A percentile compares a stretch with the other conserved stretches of the same genome.
phyloP scores from a whole-genome alignment of 257 asterid species.

The Petunia secreta region DNA sequence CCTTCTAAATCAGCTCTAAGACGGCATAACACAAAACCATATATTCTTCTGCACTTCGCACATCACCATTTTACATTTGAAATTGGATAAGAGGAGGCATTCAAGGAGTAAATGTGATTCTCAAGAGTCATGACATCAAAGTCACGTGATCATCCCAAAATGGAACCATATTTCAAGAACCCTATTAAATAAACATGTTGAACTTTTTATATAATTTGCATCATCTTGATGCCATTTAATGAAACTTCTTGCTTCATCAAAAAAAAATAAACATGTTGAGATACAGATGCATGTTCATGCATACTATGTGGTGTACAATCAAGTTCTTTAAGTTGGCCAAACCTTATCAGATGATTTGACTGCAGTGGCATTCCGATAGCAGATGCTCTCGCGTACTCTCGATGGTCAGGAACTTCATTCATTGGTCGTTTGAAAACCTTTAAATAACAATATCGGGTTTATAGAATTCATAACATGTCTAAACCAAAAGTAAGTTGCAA shows the following conservation, averaged over 20 bases:
- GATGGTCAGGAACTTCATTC: conserved; percentile 47
- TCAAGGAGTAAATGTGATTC: conserved; percentile 19
- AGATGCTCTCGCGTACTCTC: conserved; percentile 43
- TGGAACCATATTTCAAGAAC: no score
- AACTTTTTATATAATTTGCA: no score
- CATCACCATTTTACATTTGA: background rate
- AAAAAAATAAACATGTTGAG: background rate
- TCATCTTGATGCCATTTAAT: no score
- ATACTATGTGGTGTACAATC: background rate
- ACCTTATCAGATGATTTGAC: conserved; percentile 58
- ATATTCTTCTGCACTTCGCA: background rate
- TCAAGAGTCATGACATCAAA: background rate
- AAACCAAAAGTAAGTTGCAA: conserved; percentile 8
- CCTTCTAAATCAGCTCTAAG: background rate
- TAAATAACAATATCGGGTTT: background rate
- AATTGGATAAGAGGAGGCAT: background rate
- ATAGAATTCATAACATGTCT: background rate
- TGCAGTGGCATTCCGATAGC: conserved; percentile 42
- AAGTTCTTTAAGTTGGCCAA: conserved; percentile 31
- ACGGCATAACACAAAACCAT: background rate
- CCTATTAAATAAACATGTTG: no score
- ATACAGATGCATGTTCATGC: background rate
- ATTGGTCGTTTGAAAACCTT: conserved; percentile 11
- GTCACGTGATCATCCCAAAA: no score
- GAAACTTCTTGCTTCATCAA: no score